These are phyloP conservation scores for Strobilomyces dryophilus DNA, from an alignment of 768 basidiomycete species.

Conservation along the genomic window DNA sequence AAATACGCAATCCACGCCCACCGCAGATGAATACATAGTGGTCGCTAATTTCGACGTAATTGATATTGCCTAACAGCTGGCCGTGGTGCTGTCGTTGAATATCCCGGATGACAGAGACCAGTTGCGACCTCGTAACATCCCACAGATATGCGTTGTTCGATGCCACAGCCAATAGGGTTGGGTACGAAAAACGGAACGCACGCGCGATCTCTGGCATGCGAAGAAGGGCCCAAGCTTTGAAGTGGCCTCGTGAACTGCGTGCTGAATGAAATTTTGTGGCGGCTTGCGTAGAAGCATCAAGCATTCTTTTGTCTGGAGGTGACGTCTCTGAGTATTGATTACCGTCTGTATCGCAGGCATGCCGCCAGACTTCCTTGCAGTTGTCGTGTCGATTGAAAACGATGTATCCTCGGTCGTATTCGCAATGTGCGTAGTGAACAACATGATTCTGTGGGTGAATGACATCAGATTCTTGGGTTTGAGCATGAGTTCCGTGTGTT, in stretches of 20 bases:
- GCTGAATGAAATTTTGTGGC: conserved; percentile 8
- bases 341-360: conserved; percentile 30
- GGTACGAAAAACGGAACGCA: conserved; percentile 69
- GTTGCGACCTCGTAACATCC: conserved; percentile 50
- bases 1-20: conserved; percentile 44
- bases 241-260: conserved; percentile 42
- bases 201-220: conserved; percentile 37
- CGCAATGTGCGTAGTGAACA: conserved; percentile 55
- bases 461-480: neutral
- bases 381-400: conserved; percentile 60
- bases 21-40: conserved; percentile 60
- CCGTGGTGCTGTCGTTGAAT: conserved; percentile 12
- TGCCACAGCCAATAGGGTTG: conserved; percentile 53
- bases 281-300: conserved; percentile 20
- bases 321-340: conserved; percentile 22
- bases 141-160: conserved; percentile 49
- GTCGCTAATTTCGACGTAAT: conserved; percentile 63
- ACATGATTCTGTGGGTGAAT: conserved; percentile 8
- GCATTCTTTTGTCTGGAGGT: conserved; percentile 32
- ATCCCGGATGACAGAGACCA: conserved; percentile 39
- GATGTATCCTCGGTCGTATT: conserved; percentile 68
- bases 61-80: conserved; percentile 36
- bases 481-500: neutral
- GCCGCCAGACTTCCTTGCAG: conserved; percentile 71
- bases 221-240: conserved; percentile 60